Evolutionary conservation across 768 basidiomycete species (phyloP), one percentile per base, ranked within the genome.

Genomic region (Macrolepiota dolichaula): DNA sequence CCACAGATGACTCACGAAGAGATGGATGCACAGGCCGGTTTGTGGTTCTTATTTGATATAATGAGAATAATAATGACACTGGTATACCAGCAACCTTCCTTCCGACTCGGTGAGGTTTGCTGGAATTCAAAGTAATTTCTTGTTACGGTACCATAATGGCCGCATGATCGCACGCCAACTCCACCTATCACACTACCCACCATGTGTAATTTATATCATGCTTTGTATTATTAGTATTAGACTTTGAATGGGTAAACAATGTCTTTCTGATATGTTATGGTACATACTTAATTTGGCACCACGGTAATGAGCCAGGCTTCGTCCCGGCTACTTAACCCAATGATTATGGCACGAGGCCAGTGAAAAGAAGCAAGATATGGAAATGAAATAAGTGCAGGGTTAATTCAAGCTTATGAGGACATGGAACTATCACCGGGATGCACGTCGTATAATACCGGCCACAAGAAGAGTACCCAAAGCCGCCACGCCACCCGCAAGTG

Each of bases 401-500:
- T 52, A 52, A 22, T 51, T 19, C 15, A 51, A 56, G 25, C 32
- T n/a, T 32, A 38, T 37, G 47, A 46, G 49, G 60, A 51, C 15
- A 13, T 50, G 25, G 42, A 62, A 62, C 77, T 78, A 84, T 76
- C 79, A 79, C 70, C 81, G 81, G 65, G 75, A 71, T 73, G 91
- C 88, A 85, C 91, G 91, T 86, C 92, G 90, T 85, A 94, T 81
- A 70, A 93, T 77, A 76, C 85, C 77, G 71, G 91, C 89, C 58
- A 93, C 61, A 61, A 90, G 71, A 51, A 94, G 73, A 32, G 90
- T 86, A 55, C 93, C 91, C 22, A 96, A 68, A 13, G 96, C 95
- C 13, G 92, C 94, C 44, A 84, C 89, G 57, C 95, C 94, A 54
- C 96, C 96, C 19, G 88, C 93, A 46, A 99, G 80, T 13, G 95